Conservation (phyloP, 2,329 filamentous ascomycete genomes). For the Fragosphaeria purpurea region DNA sequence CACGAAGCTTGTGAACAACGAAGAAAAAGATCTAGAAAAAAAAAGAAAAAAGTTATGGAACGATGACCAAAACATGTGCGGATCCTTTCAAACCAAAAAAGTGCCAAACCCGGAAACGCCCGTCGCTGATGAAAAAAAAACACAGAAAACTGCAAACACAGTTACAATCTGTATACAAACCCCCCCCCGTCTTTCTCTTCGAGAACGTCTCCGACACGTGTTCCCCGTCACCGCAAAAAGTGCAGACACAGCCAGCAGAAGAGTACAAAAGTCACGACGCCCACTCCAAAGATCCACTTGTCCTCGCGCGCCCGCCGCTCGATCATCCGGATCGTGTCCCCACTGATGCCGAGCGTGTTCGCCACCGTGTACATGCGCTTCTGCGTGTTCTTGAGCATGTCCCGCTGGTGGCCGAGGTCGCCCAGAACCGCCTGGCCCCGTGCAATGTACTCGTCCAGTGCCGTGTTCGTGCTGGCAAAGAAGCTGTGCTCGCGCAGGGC, state of each 20-base stretch:
- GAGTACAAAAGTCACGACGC: constrained; percentile 73
- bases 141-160: not conserved
- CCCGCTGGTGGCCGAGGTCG: constrained; percentile 79
- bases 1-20: too few relatives aligned
- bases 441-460: constrained; percentile 89
- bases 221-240: constrained; percentile 54
- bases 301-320: constrained; percentile 86
- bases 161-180: too few relatives aligned
- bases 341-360: constrained; percentile 85
- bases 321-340: constrained; percentile 95
- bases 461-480: constrained; percentile 68
- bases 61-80: too few relatives aligned
- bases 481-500: constrained; percentile 85
- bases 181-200: too few relatives aligned
- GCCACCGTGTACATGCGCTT: constrained; percentile 82
- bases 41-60: too few relatives aligned
- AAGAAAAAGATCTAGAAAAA: too few relatives aligned
- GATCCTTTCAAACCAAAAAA: too few relatives aligned
- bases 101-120: not conserved
- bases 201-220: not conserved
- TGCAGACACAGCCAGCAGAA: constrained; percentile 91
- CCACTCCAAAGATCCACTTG: constrained; percentile 94
- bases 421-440: constrained; percentile 81
- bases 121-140: not conserved
- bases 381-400: constrained; percentile 93